Base-by-base conservation (phyloP, 306 rosid genomes). In the Vigna reflexopilosa region DNA sequence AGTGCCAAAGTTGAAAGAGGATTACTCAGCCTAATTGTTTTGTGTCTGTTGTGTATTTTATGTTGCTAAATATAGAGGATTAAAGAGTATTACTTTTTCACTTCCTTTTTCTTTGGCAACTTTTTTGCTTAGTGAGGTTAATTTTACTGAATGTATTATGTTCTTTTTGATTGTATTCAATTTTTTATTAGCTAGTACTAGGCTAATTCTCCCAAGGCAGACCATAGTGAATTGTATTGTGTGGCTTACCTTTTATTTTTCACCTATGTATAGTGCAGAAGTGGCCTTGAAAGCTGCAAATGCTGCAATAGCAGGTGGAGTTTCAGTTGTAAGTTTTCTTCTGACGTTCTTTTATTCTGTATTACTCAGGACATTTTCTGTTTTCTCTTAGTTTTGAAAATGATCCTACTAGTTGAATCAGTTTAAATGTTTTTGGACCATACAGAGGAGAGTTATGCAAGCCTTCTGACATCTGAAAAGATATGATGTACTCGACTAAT, bases 221-320 rank as follows among this genome's bases (percentile, higher is more conserved):
- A 55, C 51, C 9, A 17, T 45, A 45, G 62, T 65, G 64, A 4
- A 26, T 65, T 22, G n/a, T 10, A 4, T 13, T 32, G 22, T 66
- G 47, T 42, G 44, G 20, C 81, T 84, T 32, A 83, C 75, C 70
- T 69, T 73, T 22, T 58, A 9, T 64, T 86, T 74, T 56, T 34
- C 57, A 50, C 72, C 63, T 48, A 3, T 49, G 45, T 80, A 52
- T 77, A 94, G 98, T 67, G 91, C 96, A 78, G 94, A 91, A 81
- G 86, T 88, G 81, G 98, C 97, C 45, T 77, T 88, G 79, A 84
- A 88, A 86, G 96, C 97, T 80, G 94, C 97, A n/a, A 85, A 75
- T 76, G 94, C 94, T 88, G 98, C 98, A 47, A 89, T 94, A 50
- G 80, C 72, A 19, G 96, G 97, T 7, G 98, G 97, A 57, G 69